Conservation (phyloP, 306 rosid species). For the Lithocarpus polystachyus region DNA sequence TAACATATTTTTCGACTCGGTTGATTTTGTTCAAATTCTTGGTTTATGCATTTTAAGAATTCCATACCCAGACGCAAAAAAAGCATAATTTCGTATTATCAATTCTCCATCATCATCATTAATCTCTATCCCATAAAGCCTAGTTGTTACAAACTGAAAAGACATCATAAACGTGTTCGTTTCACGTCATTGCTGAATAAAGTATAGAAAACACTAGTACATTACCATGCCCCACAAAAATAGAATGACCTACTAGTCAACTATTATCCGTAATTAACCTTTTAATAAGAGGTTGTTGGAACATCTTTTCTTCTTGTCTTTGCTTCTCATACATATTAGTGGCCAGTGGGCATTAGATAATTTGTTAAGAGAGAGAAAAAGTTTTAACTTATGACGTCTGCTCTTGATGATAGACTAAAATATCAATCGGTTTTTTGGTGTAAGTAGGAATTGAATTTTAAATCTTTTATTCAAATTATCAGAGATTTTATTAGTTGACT, state of each 20-base stretch:
- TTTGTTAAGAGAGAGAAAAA: no score
- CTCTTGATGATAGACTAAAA: fast-evolving
- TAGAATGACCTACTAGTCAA: background rate
- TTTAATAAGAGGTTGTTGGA: background rate
- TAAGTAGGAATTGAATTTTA: fast-evolving
- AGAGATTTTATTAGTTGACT: no score
- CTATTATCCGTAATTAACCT: background rate
- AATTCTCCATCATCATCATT: background rate
- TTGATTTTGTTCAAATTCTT: background rate
- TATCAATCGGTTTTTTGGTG: fast-evolving
- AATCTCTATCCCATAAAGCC: background rate
- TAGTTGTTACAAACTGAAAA: background rate
- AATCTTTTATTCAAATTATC: no score
- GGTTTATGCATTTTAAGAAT: background rate
- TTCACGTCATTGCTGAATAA: background rate
- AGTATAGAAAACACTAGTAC: background rate
- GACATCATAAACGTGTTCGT: background rate
- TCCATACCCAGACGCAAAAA: background rate
- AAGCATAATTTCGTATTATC: no score
- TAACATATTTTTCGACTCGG: no score
- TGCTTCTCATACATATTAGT: no score
- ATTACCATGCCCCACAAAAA: background rate
- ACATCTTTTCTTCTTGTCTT: background rate
- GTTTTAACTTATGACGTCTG: fast-evolving
- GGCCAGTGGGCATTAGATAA: no score